These are phyloP conservation scores for Zizania latifolia DNA, from an alignment of 176 grass and related monocot species.

Conservation along the genomic window DNA sequence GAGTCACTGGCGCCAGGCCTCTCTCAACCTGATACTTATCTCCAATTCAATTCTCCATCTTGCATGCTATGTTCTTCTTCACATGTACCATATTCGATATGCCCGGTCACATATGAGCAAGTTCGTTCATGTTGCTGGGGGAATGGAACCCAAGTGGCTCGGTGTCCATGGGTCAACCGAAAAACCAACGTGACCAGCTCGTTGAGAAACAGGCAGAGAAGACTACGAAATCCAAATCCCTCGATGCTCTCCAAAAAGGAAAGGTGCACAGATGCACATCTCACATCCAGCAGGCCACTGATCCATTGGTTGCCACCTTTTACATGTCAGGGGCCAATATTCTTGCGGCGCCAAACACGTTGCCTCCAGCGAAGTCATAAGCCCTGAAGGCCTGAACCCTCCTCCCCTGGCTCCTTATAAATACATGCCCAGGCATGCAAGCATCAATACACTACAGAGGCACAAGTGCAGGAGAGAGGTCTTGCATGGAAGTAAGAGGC, in stretches of 20 bases:
- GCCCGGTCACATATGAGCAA: background rate
- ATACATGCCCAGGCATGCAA: conserved; percentile 15
- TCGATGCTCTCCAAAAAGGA: conserved; percentile 31
- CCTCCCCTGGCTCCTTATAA: conserved; percentile 22
- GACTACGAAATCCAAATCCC: conserved; percentile 22
- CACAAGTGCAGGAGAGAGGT: background rate
- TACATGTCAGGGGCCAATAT: conserved; percentile 41
- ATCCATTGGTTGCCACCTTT: background rate
- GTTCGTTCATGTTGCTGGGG: background rate
- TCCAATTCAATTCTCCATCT: too few relatives aligned
- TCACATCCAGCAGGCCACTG: background rate
- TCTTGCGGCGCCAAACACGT: conserved; percentile 16
- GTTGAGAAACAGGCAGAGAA: background rate
- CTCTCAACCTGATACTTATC: too few relatives aligned
- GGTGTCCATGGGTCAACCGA: conserved; percentile 28
- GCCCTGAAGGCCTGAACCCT: too few relatives aligned
- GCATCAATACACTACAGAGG: conserved; percentile 10
- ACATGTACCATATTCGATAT: conserved; percentile 39
- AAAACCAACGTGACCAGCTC: conserved; percentile 16
- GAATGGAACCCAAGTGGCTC: background rate
- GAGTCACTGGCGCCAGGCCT: too few relatives aligned
- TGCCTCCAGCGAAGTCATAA: background rate
- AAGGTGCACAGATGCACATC: too few relatives aligned
- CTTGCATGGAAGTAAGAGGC: conserved; percentile 26
- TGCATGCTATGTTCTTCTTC: conserved; percentile 15